A percentile compares a stretch with the other conserved stretches of the same genome.
Evolutionary conservation across 1,284 basidiomycete genomes (phyloP).

Genomic region (Puccinia hordei): DNA sequence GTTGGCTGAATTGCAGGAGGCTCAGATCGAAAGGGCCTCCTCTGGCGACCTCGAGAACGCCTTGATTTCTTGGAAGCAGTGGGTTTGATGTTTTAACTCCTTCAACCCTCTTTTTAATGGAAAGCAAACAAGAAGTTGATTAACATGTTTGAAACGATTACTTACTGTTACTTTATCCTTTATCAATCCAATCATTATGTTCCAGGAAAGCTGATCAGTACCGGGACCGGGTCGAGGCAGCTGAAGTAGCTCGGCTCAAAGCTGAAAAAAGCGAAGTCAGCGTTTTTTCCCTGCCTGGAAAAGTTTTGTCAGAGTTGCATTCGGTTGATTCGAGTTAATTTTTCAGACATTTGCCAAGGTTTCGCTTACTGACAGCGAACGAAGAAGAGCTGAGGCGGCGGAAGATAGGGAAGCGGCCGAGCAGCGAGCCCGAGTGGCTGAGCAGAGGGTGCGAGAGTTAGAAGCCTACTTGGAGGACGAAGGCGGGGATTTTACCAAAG

Average conservation of each 20-base stretch:
- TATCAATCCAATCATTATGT: constrained; percentile 63
- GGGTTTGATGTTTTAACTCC: background rate
- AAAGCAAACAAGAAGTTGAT: background rate
- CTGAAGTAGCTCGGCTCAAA: constrained; percentile 71
- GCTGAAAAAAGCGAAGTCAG: constrained; percentile 69
- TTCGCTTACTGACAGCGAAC: constrained; percentile 52
- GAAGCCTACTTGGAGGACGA: constrained; percentile 71
- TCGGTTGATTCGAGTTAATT: constrained; percentile 20
- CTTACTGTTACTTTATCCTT: background rate
- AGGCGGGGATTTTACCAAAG: constrained; percentile 70
- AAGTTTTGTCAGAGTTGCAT: constrained; percentile 5
- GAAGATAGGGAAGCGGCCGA: constrained; percentile 66
- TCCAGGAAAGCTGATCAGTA: constrained; percentile 66
- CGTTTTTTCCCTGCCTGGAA: constrained; percentile 52
- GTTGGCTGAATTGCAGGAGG: constrained; percentile 68
- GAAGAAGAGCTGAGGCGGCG: constrained; percentile 62
- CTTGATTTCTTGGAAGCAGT: constrained; percentile 56
- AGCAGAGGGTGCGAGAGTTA: constrained; percentile 67
- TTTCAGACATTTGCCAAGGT: constrained; percentile 51
- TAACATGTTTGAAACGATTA: background rate
- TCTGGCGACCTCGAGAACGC: constrained; percentile 68
- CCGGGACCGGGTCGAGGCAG: constrained; percentile 69
- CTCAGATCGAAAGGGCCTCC: constrained; percentile 68
- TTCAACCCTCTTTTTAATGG: background rate
- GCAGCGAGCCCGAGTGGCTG: constrained; percentile 65